Base-by-base conservation (phyloP, 2,329 filamentous ascomycete genomes). In the Esteya vermicola region DNA sequence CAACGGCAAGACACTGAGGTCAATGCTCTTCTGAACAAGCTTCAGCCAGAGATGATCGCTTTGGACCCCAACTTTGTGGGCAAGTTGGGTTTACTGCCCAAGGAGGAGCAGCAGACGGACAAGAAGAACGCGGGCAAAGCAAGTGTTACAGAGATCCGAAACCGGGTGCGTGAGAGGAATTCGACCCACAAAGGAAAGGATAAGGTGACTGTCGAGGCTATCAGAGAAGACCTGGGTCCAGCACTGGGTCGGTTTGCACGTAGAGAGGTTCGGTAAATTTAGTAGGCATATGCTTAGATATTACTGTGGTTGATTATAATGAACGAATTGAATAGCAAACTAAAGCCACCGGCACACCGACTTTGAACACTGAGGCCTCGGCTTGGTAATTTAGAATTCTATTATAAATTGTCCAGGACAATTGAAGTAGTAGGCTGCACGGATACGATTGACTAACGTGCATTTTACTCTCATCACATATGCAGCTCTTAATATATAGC, bases 1-100 rank as follows among this genome's bases (percentile, higher is more conserved):
- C 88, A 96, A 63, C 76, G 91, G 52, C 88, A 93, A 59, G 91
- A 98, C 61, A 72, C 73, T 38, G 91, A 98, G 60, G 86, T 98
- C 57, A 85, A 83, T 65, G 69, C 74, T 12, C 69, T 98, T 47
- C 75, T 98, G 51, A 93, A 93, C 68, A 98, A 98, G 65, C 69
- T 98, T 36, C 78, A 88, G 53, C 89, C 91, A 4, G 89, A 94
- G 55, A 98, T 96, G 85, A 98, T 98, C 47, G 84, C 85, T 2
- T 67, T 98, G 19, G 81, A 98, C 55, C 89, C 91, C 50, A 82
- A 91, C 59, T 93, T 86, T 55, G 76, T 98, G 51, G 91, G 91
- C 41, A 85, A 78, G 50, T 68, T 98, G 25, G 88, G 98, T 56
- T 66, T 86, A 42, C 74, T 83, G 38, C 85, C 81, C 27, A 77